Evolutionary conservation across 148 eudicot species (phyloP).

Genomic region (Chenopodium album): DNA sequence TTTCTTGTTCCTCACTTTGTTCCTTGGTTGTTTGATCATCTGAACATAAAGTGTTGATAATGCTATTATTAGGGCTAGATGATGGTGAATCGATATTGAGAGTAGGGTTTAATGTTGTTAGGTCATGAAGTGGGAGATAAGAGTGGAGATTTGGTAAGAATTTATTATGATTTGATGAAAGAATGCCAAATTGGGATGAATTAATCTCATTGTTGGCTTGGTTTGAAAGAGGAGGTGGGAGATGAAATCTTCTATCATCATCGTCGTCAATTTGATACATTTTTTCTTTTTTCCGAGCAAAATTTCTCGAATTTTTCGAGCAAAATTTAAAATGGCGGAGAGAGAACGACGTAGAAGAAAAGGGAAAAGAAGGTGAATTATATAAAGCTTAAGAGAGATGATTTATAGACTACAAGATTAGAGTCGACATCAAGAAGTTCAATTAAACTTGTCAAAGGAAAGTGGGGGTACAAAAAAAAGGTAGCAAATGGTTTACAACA

Average conservation of each 20-base stretch:
- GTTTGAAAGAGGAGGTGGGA: not conserved
- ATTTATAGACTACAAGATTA: slow-evolving; percentile 22
- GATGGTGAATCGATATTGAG: slow-evolving; percentile 16
- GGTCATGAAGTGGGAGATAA: slow-evolving; percentile 24
- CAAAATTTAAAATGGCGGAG: not conserved
- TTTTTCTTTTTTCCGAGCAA: not conserved
- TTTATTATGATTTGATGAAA: slow-evolving; percentile 22
- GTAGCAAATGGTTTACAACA: not conserved
- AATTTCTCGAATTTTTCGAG: not conserved
- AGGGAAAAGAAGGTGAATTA: not conserved
- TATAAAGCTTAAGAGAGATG: not conserved
- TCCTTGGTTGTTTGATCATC: slow-evolving; percentile 9
- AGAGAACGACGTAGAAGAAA: not conserved
- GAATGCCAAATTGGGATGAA: slow-evolving; percentile 20
- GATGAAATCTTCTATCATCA: slow-evolving; percentile 10
- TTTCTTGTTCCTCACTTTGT: slow-evolving; percentile 28
- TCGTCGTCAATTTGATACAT: slow-evolving; percentile 24
- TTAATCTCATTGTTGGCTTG: slow-evolving; percentile 7
- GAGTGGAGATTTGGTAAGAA: slow-evolving; percentile 26
- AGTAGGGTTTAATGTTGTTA: slow-evolving; percentile 29
- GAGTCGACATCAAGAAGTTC: slow-evolving; percentile 22
- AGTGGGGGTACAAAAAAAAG: not conserved
- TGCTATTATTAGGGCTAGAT: slow-evolving; percentile 17
- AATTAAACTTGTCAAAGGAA: slow-evolving; percentile 13
- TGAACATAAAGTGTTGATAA: not conserved